phyloP scores from a whole-genome alignment of 306 rosid genomes.

The Rosa rugosa region DNA sequence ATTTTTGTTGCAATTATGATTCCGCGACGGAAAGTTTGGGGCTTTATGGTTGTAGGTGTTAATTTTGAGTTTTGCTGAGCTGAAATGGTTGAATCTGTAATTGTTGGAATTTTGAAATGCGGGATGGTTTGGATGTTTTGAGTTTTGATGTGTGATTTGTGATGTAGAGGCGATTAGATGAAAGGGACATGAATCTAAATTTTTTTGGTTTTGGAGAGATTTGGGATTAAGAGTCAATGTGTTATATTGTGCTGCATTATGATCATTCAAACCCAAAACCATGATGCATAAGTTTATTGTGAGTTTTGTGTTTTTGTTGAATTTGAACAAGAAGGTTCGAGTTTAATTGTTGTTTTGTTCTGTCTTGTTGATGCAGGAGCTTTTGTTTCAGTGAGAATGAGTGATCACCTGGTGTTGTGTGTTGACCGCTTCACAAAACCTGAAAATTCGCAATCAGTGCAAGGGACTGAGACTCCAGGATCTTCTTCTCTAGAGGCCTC shows the following conservation, averaged over 20 bases:
- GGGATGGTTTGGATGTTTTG: not conserved
- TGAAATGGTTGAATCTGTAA: not conserved
- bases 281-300: not conserved
- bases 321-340: not conserved
- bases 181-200: not conserved
- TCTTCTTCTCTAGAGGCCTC: conserved; percentile 37
- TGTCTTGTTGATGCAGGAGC: conserved; percentile 15
- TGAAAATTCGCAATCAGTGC: conserved; percentile 26
- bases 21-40: not conserved
- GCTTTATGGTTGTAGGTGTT: not conserved
- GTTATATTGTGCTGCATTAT: not conserved
- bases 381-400: conserved; percentile 37
- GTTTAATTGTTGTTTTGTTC: not conserved
- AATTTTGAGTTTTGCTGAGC: not conserved
- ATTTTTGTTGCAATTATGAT: not conserved
- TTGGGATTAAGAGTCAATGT: no score
- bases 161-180: no score
- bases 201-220: not conserved
- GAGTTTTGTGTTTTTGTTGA: not conserved
- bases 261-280: not conserved
- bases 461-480: conserved; percentile 30
- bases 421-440: conserved; percentile 38
- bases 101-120: not conserved
- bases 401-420: conserved; percentile 44
- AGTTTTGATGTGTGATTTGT: not conserved